Evolutionary conservation across 108 stramenopile genomes (phyloP).

Genomic region (Cyclostephanos invisitatus): DNA sequence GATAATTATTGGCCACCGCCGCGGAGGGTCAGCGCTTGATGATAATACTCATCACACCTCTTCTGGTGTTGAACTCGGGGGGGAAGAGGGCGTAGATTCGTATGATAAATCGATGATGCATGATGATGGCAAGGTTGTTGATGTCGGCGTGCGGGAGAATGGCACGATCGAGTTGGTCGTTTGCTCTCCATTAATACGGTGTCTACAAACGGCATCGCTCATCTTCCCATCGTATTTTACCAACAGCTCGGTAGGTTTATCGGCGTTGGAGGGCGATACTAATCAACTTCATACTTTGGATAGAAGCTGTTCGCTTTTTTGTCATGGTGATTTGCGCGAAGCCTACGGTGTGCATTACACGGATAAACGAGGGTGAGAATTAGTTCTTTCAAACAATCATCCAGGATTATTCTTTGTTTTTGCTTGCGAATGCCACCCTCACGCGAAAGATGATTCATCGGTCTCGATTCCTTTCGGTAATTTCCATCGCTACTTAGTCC

Average conservation of each 20-base stretch:
- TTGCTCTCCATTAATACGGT: constrained; percentile 66
- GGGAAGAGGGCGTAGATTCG: neutral
- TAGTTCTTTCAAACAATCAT: neutral
- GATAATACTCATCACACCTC: constrained; percentile 9
- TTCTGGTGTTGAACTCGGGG: constrained; percentile 7
- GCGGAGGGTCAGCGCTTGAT: constrained; percentile 31
- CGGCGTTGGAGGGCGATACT: neutral
- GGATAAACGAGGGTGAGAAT: constrained; percentile 51
- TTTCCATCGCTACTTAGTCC: constrained; percentile 7
- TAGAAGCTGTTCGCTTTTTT: constrained; percentile 42
- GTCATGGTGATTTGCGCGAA: constrained; percentile 69
- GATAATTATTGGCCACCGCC: constrained; percentile 27
- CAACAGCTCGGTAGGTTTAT: neutral
- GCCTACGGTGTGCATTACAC: constrained; percentile 80
- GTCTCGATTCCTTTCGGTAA: neutral
- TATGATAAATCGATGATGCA: too few relatives aligned
- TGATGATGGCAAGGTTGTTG: neutral
- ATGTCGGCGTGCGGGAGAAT: neutral
- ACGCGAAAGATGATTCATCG: neutral
- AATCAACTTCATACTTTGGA: constrained; percentile 1
- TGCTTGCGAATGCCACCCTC: neutral
- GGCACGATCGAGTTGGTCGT: constrained; percentile 49
- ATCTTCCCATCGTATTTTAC: constrained; percentile 56
- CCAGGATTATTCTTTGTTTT: neutral
- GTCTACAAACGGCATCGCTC: constrained; percentile 70